Conservation (phyloP, 768 basidiomycete species). For the Mycena leptocephala region DNA sequence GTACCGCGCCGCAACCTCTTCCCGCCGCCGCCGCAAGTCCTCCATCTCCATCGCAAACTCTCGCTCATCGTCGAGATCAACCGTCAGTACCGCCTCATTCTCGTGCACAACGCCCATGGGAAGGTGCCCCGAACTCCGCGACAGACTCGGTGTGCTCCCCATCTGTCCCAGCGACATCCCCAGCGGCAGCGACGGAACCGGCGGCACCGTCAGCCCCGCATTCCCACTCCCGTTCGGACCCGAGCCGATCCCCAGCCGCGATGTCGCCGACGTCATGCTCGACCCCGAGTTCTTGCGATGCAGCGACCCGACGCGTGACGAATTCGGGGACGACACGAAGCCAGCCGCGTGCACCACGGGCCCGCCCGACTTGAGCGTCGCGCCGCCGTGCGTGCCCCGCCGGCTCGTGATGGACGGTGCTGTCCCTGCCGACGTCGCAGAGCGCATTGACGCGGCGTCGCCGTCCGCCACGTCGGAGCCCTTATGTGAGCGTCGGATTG, state of each 20-base stretch:
- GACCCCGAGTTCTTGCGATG: conserved; percentile 75
- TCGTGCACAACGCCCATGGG: conserved; percentile 70
- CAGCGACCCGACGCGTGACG: conserved; percentile 56
- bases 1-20: conserved; percentile 82
- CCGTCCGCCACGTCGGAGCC: conserved; percentile 59
- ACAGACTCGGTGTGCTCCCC: conserved; percentile 59
- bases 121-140: conserved; percentile 64
- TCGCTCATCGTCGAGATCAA: conserved; percentile 51
- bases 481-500: conserved; percentile 46
- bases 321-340: conserved; percentile 19
- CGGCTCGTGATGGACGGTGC: conserved; percentile 62
- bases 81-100: conserved; percentile 54
- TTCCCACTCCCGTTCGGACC: conserved; percentile 30
- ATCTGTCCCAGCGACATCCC: conserved; percentile 32
- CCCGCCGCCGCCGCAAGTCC: conserved; percentile 79
- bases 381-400: conserved; percentile 43
- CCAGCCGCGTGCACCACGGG: conserved; percentile 31
- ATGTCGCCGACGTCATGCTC: conserved; percentile 67
- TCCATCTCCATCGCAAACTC: conserved; percentile 72
- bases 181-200: conserved; percentile 40
- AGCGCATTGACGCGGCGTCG: conserved; percentile 69
- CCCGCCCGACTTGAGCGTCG: conserved; percentile 51
- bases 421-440: conserved; percentile 68
- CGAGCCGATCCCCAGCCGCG: conserved; percentile 33
- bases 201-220: conserved; percentile 36